Evolutionary conservation across 768 basidiomycete genomes (phyloP), one percentile per base, ranked within the genome.

Genomic region (Kwoniella heveanensis): DNA sequence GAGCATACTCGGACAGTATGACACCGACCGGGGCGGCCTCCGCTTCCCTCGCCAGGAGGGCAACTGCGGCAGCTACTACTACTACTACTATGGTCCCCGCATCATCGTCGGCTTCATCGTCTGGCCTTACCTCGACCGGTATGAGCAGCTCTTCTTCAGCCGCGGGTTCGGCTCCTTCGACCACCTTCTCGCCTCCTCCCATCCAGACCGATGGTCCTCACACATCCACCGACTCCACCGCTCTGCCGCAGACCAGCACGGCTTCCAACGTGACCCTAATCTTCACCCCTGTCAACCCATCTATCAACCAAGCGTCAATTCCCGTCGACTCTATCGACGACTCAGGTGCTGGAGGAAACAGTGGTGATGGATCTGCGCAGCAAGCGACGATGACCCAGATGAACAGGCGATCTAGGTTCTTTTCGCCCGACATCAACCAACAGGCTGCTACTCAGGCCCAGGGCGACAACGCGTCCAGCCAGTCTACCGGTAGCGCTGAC

Each of bases 91-190:
- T 25, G 22, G 30, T 25, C 19, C 27, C 36, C 2, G 54, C 26
- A 2, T 62, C 69, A 17, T 80, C 81, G 24, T 77, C 80, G 39
- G 73, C 81, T 1, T 71, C 82, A 19, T 56, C 81, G 24, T 61
- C 77, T n/a, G 79, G 81, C 37, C 75, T 83, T 2, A 67, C 77
- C 29, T 81, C 83, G 32, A 72, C 81, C 15, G 77, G 62, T 37
- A 74, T 79, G 13, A 53, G 74, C 37, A 82, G 87, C 1, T 73
- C 81, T 4, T 82, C 82, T 9, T 72, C 26, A 75, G 81, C 27
- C 81, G 85, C 62, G 74, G 82, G 9, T 58, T 54, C 50, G 30
- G 44, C 58, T 39, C 26, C 59, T 54, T 56, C 59, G 54, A 52
- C 62, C 26, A 62, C 58, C n/a, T 64, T 64, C 15, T 65, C 48